Evolutionary conservation across 768 basidiomycete species (phyloP), one percentile per base, ranked within the genome.

Genomic region (Auriscalpium vulgare): DNA sequence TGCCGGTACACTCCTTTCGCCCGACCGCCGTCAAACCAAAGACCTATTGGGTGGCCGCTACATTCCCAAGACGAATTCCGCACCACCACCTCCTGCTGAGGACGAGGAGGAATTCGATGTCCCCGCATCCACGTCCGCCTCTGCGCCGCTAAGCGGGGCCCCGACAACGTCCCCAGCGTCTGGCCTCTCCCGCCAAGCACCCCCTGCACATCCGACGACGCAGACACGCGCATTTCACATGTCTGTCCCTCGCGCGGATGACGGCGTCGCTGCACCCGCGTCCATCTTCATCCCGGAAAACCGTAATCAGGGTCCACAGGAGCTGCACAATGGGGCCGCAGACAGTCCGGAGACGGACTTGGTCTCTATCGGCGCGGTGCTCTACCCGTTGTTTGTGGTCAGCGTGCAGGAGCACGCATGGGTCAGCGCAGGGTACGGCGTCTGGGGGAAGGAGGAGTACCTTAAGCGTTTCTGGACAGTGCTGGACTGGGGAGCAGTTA

Each of bases 361-460:
- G 43, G 54, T 60, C 37, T 56, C 55, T 5, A 60, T 75, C n/a
- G 87, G 85, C 36, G 76, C 79, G 36, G 71, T 73, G 13, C 69
- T 95, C 43, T 83, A 76, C 66, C 92, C 92, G 19, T 67, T 95
- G 54, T 84, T 91, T 68, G 89, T 87, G 59, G 66, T 93, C 51
- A 83, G 84, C 45, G 80, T 90, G 5, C 81, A 92, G 62, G 91
- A 93, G 68, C 92, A 91, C 62, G 85, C 87, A 29, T 95, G 91
- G 90, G 75, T 95, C 65, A 75, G 77, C 50, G 85, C 87, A 19
- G 89, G 88, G 40, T 92, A 87, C 61, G 92, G 92, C 5, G 80
- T 95, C 5, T 93, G 90, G 89, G 92, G 93, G 23, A 89, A 91
- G 71, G 91, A 95, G 67, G 79, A 79, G 62, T 95, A 91, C 78